Evolutionary conservation across 2,329 filamentous ascomycete genomes (phyloP), one percentile per base, ranked within the genome.

Genomic region (Alternaria tenuissima): DNA sequence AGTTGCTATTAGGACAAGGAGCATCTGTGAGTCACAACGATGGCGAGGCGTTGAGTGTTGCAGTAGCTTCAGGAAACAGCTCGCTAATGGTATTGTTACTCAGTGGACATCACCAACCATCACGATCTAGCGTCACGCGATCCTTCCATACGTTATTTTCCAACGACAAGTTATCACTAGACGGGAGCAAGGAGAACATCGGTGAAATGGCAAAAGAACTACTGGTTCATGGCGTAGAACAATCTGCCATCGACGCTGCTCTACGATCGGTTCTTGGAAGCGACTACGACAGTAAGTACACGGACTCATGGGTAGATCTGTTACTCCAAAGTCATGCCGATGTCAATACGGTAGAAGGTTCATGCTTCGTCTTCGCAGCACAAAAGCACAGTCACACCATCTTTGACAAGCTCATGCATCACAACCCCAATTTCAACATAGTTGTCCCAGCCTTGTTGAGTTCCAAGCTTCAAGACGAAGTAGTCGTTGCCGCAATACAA

Each of bases 381-480:
- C 64, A 69, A 61, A 67, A 68, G 28, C 56, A 65, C 34, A 59
- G 66, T 48, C 55, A 53, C 11, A 44, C 43, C 7, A 52, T 74
- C 11, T 73, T 76, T 52, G 56, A 68, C 36, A 74, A 71, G 44
- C 67, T 76, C 7, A 55, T 77, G 42, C 54, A 55, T 5, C 80
- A 83, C 54, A 80, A 81, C 8, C 86, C 87, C 0, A 82, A 81
- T 5, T 79, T 82, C 2, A 79, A 82, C 44, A 80, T 85, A 0
- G 73, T 89, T 1, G 85, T 90, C 54, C 84, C 86, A 20, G 82
- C 80, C 34, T 82, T 90, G 2, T 85, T 90, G 49, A 82, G 84
- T 46, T 81, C 82, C 0, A 78, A 81, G 0, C 71, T 85, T 1
- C 70, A 82, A 3, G 85, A 88, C 58, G 82, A 86, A 12, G 28